These are phyloP conservation scores for Candida insectorum DNA, from an alignment of 805 yeast species.

Conservation along the genomic window DNA sequence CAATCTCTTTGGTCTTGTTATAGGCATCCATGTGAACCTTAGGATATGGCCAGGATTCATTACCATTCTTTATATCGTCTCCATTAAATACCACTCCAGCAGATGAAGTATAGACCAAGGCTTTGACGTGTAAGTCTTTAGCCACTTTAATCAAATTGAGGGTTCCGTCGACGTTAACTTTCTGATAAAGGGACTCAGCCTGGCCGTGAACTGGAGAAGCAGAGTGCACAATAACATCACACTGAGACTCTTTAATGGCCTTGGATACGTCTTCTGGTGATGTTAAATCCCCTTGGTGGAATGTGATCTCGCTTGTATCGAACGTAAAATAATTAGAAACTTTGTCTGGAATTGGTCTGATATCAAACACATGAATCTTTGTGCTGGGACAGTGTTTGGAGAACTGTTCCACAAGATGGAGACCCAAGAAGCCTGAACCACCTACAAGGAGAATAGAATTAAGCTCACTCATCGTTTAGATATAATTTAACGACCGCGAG, in stretches of 20 bases:
- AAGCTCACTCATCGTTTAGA: constrained; percentile 12
- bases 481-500: not conserved
- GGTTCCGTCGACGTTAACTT: constrained; percentile 91
- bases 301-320: constrained; percentile 51
- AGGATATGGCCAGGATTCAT: constrained; percentile 93
- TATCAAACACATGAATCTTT: constrained; percentile 80
- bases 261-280: constrained; percentile 59
- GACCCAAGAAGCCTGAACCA: constrained; percentile 92
- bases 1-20: constrained; percentile 90
- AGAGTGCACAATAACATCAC: constrained; percentile 84
- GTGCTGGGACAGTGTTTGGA: constrained; percentile 63
- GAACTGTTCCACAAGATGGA: constrained; percentile 86
- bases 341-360: constrained; percentile 78
- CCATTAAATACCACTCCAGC: constrained; percentile 98
- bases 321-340: constrained; percentile 74
- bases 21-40: constrained; percentile 92
- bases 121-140: constrained; percentile 48
- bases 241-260: constrained; percentile 58
- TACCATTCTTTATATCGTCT: constrained; percentile 85
- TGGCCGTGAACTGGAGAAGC: constrained; percentile 96
- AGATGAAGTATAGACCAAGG: constrained; percentile 90
- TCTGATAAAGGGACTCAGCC: constrained; percentile 75
- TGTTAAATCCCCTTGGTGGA: constrained; percentile 84
- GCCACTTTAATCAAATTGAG: constrained; percentile 66
- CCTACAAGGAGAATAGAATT: constrained; percentile 83